These are phyloP conservation scores for Rhamnella rubrinervis DNA, from an alignment of 331 rosid species.

Conservation along the genomic window DNA sequence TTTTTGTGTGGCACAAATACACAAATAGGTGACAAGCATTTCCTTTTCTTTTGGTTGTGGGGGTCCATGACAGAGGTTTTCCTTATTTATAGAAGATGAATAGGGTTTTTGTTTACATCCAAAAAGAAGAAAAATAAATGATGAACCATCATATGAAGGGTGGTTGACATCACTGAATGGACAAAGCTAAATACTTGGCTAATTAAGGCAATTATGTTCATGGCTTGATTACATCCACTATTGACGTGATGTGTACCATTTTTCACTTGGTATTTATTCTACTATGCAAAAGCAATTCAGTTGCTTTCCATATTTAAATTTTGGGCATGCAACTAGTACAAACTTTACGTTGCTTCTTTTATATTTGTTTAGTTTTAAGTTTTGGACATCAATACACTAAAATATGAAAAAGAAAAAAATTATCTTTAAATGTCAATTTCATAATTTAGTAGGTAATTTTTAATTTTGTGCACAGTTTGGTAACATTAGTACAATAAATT, in stretches of 20 bases:
- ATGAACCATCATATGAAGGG: neutral
- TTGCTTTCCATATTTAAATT: no score
- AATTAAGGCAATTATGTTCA: neutral
- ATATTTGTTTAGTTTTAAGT: no score
- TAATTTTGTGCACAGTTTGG: no score
- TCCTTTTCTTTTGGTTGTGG: neutral
- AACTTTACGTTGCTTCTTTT: no score
- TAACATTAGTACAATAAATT: no score
- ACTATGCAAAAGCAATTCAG: neutral
- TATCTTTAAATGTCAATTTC: no score
- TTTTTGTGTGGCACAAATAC: neutral
- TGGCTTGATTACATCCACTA: no score
- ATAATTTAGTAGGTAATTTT: no score
- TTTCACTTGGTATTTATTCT: neutral
- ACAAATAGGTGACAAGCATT: neutral
- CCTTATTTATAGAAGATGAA: neutral
- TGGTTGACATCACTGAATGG: neutral
- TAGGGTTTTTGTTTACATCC: neutral
- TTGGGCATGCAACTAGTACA: no score
- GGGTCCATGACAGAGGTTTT: neutral
- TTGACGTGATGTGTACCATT: neutral
- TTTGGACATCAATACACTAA: no score
- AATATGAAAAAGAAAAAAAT: no score
- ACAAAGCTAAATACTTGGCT: neutral
- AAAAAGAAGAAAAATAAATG: neutral